Base-by-base conservation (phyloP, 257 asterid species). In the Solanum appendiculatum region DNA sequence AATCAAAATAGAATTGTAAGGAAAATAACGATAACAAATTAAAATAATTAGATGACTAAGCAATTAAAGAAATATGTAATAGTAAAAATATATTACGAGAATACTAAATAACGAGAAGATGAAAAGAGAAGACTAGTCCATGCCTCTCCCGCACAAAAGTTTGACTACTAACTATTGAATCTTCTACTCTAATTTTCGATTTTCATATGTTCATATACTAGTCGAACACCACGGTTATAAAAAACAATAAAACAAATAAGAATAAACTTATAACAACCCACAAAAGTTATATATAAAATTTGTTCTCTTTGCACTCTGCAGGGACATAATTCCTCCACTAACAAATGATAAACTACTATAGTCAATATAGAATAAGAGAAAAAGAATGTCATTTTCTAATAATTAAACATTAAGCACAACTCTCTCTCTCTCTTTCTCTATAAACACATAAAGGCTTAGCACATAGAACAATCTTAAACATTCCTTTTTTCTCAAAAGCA, bases 401-500 rank as follows among this genome's bases (percentile, higher is more conserved):
- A 31, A 69, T 16, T 64, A 66, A 29, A 27, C 15, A 68, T 29
- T 56, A 74, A 27, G 25, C 75, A 9, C 69, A 36, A n/a, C n/a
- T n/a, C n/a, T n/a, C 46, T 3, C 36, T 44, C 44, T 31, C 87
- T 25, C 21, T 51, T 72, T 48, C 86, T 75, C 75, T 86, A 85
- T 83, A 86, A 6, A 11, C 83, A 56, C 77, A 27, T 27, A 21
- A 72, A 72, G 44, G 83, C 46, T 85, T 85, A 84, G 89, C 94
- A 86, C 93, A 90, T 25, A 54, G 84, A 88, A 88, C 88, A 91
- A 88, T 91, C 93, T 84, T 91, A 88, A 86, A 91, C 89, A 90
- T 89, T 88, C 93, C 93, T 88, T 84, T 92, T 90, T 89, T 92
- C 91, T 85, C 92, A 72, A 92, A 90, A 89, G 66, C 84, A 80